Percentiles rank a stretch among this genome's conserved stretches.
These are phyloP conservation scores for Suhomyces sp. DNA, from an alignment of 805 yeast species.

Conservation along the genomic window DNA sequence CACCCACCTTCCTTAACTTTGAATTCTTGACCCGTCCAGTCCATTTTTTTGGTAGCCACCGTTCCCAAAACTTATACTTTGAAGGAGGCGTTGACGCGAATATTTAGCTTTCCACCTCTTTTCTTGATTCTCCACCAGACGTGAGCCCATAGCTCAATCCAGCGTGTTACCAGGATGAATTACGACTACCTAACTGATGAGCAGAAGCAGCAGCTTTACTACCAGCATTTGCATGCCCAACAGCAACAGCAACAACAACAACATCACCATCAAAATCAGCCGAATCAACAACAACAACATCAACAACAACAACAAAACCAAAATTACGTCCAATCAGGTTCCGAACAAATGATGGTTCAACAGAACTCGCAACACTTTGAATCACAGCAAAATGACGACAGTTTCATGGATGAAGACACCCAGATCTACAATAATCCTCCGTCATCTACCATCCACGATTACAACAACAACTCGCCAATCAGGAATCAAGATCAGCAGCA, in stretches of 20 bases:
- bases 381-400: constrained; percentile 22
- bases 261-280: constrained; percentile 11
- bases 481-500: constrained; percentile 9
- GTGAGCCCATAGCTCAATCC: no score
- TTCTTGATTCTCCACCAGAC: no score
- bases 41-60: no score
- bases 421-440: constrained; percentile 15
- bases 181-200: constrained; percentile 31
- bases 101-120: no score
- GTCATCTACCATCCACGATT: constrained; percentile 6
- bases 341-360: constrained; percentile 6
- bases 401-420: constrained; percentile 44
- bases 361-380: constrained; percentile 11
- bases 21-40: no score
- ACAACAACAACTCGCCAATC: constrained; percentile 9
- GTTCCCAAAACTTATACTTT: no score
- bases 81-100: no score
- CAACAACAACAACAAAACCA: constrained; percentile 15
- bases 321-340: constrained; percentile 3
- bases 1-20: no score
- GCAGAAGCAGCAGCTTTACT: constrained; percentile 30
- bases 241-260: constrained; percentile 15
- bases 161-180: no score
- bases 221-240: constrained; percentile 23
- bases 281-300: constrained; percentile 9